phyloP scores from a whole-genome alignment of 768 basidiomycete species.

The Baorangia bicolor region DNA sequence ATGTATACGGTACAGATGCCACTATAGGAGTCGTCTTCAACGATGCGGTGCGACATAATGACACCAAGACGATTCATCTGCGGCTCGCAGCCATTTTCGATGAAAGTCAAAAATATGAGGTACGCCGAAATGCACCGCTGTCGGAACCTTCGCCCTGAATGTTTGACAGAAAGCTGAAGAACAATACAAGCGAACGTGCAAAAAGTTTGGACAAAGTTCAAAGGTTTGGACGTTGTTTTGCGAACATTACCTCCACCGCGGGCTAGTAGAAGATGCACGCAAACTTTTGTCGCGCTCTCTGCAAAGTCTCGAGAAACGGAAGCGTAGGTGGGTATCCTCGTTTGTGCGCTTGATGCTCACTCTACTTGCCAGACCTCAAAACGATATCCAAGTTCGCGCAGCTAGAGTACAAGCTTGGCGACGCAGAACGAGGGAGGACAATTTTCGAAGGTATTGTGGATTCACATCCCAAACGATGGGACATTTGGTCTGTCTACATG shows the following conservation, averaged over 20 bases:
- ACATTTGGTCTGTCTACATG: conserved; percentile 94
- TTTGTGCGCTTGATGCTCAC: neutral
- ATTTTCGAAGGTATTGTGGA: conserved; percentile 96
- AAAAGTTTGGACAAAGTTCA: conserved; percentile 92
- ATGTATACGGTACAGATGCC: conserved; percentile 85
- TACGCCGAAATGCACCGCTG: conserved; percentile 31
- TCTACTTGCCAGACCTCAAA: conserved; percentile 69
- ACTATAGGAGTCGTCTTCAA: conserved; percentile 80
- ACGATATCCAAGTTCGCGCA: conserved; percentile 95
- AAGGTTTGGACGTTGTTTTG: conserved; percentile 92
- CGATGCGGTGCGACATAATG: conserved; percentile 86
- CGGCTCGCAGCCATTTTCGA: conserved; percentile 83
- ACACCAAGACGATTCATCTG: conserved; percentile 88
- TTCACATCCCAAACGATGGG: conserved; percentile 92
- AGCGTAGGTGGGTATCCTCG: conserved; percentile 60
- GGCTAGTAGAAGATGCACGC: conserved; percentile 75
- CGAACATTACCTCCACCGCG: conserved; percentile 75
- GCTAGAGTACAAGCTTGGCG: conserved; percentile 92
- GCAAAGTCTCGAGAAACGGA: conserved; percentile 89
- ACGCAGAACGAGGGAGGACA: conserved; percentile 92
- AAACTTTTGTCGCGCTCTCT: conserved; percentile 83
- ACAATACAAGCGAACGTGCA: conserved; percentile 81
- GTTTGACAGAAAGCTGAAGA: conserved; percentile 82
- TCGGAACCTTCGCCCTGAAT: neutral
- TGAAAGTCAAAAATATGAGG: conserved; percentile 79